These are phyloP conservation scores for Leptographium lundbergii DNA, from an alignment of 2,329 filamentous ascomycete species.

Conservation along the genomic window DNA sequence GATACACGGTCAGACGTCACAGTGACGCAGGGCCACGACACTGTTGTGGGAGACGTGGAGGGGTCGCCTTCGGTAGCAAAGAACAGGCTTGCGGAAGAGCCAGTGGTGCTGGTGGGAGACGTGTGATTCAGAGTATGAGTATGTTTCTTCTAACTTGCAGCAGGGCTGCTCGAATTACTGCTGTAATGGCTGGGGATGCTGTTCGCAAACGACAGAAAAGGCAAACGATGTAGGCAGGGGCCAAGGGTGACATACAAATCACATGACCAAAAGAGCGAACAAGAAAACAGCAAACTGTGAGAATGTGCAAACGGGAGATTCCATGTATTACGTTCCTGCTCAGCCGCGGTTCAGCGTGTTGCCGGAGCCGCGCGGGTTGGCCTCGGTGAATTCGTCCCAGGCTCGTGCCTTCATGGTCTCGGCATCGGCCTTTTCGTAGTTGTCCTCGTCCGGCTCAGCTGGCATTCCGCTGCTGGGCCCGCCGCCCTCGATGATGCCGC, in stretches of 20 bases:
- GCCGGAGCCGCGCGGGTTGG: conserved; percentile 71
- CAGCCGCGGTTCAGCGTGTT: conserved; percentile 72
- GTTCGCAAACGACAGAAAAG: no score
- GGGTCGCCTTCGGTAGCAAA: no score
- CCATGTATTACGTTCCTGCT: neutral
- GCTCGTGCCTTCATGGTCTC: conserved; percentile 87
- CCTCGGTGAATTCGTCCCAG: conserved; percentile 92
- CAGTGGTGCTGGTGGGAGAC: no score
- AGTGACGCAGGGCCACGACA: conserved; percentile 10
- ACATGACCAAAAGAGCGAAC: no score
- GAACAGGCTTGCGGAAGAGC: no score
- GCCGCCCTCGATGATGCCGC: conserved; percentile 83
- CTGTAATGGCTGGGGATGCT: no score
- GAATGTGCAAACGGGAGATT: no score
- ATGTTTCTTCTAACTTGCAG: neutral
- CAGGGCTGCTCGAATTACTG: no score
- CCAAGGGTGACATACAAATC: no score
- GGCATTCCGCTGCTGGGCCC: conserved; percentile 59
- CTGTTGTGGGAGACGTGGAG: neutral
- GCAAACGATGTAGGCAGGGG: no score
- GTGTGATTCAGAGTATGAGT: neutral
- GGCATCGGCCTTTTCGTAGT: conserved; percentile 72
- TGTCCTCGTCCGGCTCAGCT: conserved; percentile 75
- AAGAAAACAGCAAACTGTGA: no score
- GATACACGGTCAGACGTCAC: conserved; percentile 8